Percentiles rank a stretch among this genome's conserved stretches.
Evolutionary conservation across 2,329 filamentous ascomycete genomes (phyloP).

Genomic region (Cryphonectria radicalis): DNA sequence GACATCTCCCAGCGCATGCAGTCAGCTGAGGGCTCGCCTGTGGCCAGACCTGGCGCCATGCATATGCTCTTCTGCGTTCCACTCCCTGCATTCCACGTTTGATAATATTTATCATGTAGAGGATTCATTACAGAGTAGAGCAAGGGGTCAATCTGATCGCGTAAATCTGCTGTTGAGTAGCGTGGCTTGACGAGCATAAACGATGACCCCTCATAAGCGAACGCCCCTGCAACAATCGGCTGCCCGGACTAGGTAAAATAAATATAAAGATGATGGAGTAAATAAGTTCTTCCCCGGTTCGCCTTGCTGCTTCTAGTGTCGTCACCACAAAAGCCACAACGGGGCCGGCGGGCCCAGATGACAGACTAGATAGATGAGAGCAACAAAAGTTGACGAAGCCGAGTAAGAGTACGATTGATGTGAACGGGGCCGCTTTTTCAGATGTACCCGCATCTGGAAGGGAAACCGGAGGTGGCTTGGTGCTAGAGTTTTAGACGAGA

Average conservation of each 20-base stretch:
- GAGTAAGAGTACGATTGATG: neutral
- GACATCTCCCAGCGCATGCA: neutral
- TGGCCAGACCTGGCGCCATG: neutral
- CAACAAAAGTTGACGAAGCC: neutral
- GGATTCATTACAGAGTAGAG: neutral
- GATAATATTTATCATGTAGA: neutral
- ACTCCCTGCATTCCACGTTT: neutral
- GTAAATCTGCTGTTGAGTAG: neutral
- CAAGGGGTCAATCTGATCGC: neutral
- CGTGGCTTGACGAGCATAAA: neutral
- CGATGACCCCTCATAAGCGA: neutral
- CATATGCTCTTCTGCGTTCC: neutral
- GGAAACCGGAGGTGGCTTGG: neutral
- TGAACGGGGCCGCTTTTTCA: neutral
- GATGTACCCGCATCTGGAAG: neutral
- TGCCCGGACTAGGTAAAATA: neutral
- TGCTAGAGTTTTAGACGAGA: neutral
- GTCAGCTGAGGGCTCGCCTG: neutral
- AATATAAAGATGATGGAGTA: neutral
- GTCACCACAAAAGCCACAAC: neutral
- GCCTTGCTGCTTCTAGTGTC: neutral
- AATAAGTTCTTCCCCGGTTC: neutral
- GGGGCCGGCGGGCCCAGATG: neutral
- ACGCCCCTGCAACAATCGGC: neutral
- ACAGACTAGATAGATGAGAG: too few species aligned